A percentile compares a stretch with the other conserved stretches of the same genome.
These are phyloP conservation scores for Hawksworthiomyces lignivorus DNA, from an alignment of 2,329 filamentous ascomycete genomes.

Conservation along the genomic window DNA sequence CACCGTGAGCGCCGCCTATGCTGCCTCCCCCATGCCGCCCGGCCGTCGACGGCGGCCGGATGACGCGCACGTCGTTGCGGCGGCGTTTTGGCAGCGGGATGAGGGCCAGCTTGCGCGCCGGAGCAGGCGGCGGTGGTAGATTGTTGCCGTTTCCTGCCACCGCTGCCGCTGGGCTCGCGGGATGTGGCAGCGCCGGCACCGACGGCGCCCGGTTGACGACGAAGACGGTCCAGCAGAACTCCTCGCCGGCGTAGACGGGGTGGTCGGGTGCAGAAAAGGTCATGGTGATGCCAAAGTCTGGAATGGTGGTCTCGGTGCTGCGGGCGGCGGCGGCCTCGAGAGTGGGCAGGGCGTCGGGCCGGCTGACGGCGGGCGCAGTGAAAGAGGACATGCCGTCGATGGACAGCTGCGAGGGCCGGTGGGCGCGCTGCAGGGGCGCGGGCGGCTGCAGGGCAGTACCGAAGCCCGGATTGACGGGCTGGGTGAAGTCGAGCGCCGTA, in stretches of 20 bases:
- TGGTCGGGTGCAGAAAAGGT: conserved; percentile 57
- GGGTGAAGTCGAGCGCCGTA: conserved; percentile 61
- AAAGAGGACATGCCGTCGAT: conserved; percentile 51
- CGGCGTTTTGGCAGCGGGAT: conserved; percentile 59
- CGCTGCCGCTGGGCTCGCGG: conserved; percentile 10
- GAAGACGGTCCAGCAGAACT: conserved; percentile 66
- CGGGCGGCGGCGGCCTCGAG: conserved; percentile 46
- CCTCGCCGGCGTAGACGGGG: conserved; percentile 53
- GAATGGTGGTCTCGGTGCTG: conserved; percentile 36
- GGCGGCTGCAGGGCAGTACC: conserved; percentile 43
- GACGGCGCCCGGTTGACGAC: conserved; percentile 63
- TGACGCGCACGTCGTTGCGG: conserved; percentile 46
- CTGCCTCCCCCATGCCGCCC: conserved; percentile 23
- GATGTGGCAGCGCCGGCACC: conserved; percentile 17
- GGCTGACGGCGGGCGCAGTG: conserved; percentile 47
- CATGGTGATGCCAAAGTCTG: conserved; percentile 65
- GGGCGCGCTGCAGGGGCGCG: conserved; percentile 48
- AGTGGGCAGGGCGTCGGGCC: conserved; percentile 52
- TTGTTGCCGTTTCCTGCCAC: not conserved
- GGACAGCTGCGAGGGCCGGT: conserved; percentile 57
- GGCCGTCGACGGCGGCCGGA: conserved; percentile 47
- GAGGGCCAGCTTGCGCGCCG: conserved; percentile 61
- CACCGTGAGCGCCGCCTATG: too few relatives aligned
- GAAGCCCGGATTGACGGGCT: conserved; percentile 56
- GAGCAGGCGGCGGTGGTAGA: conserved; percentile 26